phyloP scores from a whole-genome alignment of 2,329 filamentous ascomycete genomes.

The Plenodomus lindquistii region DNA sequence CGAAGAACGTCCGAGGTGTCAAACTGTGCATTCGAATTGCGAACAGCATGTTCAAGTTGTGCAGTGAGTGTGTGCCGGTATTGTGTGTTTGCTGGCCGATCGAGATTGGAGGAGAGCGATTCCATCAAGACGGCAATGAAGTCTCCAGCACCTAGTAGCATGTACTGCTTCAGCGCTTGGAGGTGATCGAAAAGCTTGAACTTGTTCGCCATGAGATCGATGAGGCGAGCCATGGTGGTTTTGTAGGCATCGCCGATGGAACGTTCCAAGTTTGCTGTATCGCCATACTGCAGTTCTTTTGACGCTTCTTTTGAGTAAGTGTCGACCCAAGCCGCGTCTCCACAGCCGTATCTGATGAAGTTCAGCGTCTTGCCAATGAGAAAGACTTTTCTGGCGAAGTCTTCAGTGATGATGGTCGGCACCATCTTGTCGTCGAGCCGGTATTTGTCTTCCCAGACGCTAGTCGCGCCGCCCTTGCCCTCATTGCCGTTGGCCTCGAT shows the following conservation, averaged over 20 bases:
- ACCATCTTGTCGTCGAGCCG: slow-evolving; percentile 83
- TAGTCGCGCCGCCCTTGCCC: slow-evolving; percentile 67
- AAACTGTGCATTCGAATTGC: slow-evolving; percentile 95
- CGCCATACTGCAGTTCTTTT: slow-evolving; percentile 88
- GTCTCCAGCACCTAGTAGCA: slow-evolving; percentile 92
- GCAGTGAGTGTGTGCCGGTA: slow-evolving; percentile 96
- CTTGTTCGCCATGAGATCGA: slow-evolving; percentile 90
- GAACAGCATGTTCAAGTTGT: slow-evolving; percentile 96
- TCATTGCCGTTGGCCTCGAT: slow-evolving; percentile 47
- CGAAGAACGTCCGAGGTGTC: slow-evolving; percentile 90
- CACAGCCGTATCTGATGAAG: slow-evolving; percentile 95
- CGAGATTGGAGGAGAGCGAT: slow-evolving; percentile 87
- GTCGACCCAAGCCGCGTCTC: slow-evolving; percentile 93
- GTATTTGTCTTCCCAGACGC: slow-evolving; percentile 98
- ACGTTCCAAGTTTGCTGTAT: slow-evolving; percentile 85
- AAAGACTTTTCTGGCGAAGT: slow-evolving; percentile 96
- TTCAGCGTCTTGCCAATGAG: slow-evolving; percentile 97
- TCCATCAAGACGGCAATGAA: slow-evolving; percentile 98
- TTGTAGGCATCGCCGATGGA: slow-evolving; percentile 98
- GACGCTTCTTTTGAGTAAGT: slow-evolving; percentile 91
- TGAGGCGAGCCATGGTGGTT: slow-evolving; percentile 93
- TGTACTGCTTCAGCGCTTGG: slow-evolving; percentile 88
- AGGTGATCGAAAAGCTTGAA: slow-evolving; percentile 95
- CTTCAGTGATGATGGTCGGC: slow-evolving; percentile 87
- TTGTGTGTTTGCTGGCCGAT: slow-evolving; percentile 93